Base-by-base conservation (phyloP, 164 flowering plant species). In the Berberis vulgaris region DNA sequence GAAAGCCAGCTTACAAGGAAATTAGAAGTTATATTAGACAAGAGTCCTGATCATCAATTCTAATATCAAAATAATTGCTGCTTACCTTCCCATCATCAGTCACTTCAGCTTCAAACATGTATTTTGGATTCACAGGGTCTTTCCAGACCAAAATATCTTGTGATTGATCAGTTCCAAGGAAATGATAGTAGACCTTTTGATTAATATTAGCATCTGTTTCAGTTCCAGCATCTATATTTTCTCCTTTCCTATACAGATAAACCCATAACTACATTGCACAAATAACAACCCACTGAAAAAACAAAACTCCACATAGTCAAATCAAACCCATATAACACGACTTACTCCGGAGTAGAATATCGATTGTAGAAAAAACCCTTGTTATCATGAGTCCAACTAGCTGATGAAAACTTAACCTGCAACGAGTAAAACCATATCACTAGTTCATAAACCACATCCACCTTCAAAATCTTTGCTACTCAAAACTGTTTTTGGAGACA, bases 311-410 rank as follows among this genome's bases (percentile, higher is more conserved):
- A 26, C 26, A 26, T 26, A 2, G 11, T 8, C 45, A 39, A 45
- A 5, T 5, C 6, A 46, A 46, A 8, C 8, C 49, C 5, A 46
- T 46, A 5, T 8, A 46, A 8, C 49, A 5, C 49, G 8, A 46
- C 5, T 80, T 76, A 95, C 99, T 79, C 80, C 52, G 98, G 97
- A 68, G 91, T 78, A 11, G 99, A 97, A 69, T 81, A 95, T 39
- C 97, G 96, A 72, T 87, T 67, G 67, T 95, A 95, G 78, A 95
- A 95, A 72, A 95, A 95, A 0, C 99, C 99, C 79, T 86, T 95
- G 74, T 73, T 73, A 69, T 95, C 99, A 74, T 86, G 86, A 1
- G 99, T 91, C 98, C 99, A 95, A 63, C 78, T 76, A 61, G 89
- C 82, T 39, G 77, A 65, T 2, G 95, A 78, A 80, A 91, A 95